Base-by-base conservation (phyloP, 805 yeast genomes). In the Saccharomycopsis fibuligera region DNA sequence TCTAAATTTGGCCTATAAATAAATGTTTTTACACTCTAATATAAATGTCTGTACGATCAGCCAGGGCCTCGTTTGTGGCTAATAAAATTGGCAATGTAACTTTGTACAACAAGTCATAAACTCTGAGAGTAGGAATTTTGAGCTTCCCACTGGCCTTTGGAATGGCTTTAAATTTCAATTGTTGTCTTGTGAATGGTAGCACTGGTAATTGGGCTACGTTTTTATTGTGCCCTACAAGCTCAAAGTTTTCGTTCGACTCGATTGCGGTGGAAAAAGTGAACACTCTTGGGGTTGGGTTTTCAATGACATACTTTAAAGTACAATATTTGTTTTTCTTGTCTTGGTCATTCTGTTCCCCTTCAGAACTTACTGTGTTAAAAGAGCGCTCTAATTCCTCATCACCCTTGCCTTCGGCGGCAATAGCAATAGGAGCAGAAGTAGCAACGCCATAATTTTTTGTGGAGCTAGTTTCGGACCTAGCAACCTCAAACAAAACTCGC, bases 271-370 rank as follows among this genome's bases (percentile, higher is more conserved):
- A 64, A 56, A 84, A 87, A 9, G 79, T 78, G 54, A 87, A 78
- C 2, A 82, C 73, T 39, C 83, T 69, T 2, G 83, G 71, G 0
- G 95, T 83, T 12, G 95, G 89, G 58, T 86, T 86, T 59, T 86
- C 95, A 43, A 86, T 58, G 45, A 72, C 69, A 59, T 76, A 86
- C 12, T 59, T 67, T 39, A 78, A 60, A 38, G 59, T 62, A 1
- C 50, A 53, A 27, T 55, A 58, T 29, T 54, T 17, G 10, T 54
- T 52, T 29, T 54, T 17, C 9, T 54, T 52, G 10, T 19, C 44
- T 4, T 29, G 31, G 19, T 40, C 6, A 17, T 17, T 35, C 17
- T 5, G 24, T 14, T 9, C 25, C 14, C 19, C 51, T n/a, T n/a
- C n/a, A n/a, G n/a, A n/a, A n/a, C n/a, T n/a, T n/a, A n/a, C n/a